Conservation (phyloP, 2,329 filamentous ascomycete species). For the Trichoderma citrinoviride region DNA sequence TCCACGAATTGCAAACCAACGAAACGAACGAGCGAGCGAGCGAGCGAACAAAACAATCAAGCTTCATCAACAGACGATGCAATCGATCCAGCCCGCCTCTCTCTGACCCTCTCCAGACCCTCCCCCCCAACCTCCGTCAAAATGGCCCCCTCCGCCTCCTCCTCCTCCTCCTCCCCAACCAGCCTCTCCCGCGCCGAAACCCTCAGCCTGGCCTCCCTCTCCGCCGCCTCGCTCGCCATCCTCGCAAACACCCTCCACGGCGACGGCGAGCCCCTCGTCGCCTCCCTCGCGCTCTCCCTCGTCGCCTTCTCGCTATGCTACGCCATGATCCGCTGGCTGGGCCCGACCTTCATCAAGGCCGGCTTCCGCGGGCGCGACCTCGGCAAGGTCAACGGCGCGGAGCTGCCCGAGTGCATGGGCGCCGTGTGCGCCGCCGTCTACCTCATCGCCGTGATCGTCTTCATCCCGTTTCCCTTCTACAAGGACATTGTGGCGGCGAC, state of each 20-base stretch:
- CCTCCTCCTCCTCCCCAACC: conserved; percentile 31
- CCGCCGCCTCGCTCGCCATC: conserved; percentile 67
- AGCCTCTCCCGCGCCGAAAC: conserved; percentile 53
- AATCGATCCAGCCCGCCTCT: not conserved
- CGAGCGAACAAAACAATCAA: too few relatives aligned
- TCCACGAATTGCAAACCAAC: too few relatives aligned
- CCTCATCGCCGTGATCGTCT: conserved; percentile 81
- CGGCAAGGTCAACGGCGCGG: conserved; percentile 65
- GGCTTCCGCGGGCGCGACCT: conserved; percentile 89
- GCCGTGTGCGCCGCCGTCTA: conserved; percentile 91
- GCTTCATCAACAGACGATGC: not conserved
- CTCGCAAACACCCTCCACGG: conserved; percentile 78
- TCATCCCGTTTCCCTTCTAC: conserved; percentile 97
- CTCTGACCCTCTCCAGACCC: not conserved
- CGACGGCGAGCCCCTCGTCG: conserved; percentile 85
- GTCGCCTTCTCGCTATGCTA: conserved; percentile 80
- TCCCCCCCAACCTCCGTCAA: not conserved
- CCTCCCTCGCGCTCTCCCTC: conserved; percentile 81
- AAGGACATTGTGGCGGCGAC: conserved; percentile 96
- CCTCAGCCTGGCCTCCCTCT: conserved; percentile 59
- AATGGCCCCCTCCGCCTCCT: conserved; percentile 28
- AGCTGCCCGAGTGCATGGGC: conserved; percentile 95
- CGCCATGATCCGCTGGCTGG: conserved; percentile 89
- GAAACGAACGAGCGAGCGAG: too few relatives aligned
- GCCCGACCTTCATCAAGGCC: conserved; percentile 80